phyloP scores from a whole-genome alignment of 768 basidiomycete species.

The Grammothele lineata region DNA sequence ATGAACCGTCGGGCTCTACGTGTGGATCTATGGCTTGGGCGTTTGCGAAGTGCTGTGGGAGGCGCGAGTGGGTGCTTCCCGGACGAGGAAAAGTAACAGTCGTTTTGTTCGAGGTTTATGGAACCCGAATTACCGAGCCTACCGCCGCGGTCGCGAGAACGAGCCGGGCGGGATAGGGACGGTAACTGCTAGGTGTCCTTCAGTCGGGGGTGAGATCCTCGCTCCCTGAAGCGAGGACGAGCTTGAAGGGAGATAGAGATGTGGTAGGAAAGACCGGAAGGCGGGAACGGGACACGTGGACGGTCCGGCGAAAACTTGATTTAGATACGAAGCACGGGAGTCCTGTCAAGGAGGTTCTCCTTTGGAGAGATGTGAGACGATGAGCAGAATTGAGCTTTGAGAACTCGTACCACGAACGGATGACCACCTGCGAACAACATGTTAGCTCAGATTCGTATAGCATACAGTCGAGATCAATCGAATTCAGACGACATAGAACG shows the following conservation, averaged over 20 bases:
- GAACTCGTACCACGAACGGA: constrained; percentile 62
- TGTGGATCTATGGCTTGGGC: constrained; percentile 20
- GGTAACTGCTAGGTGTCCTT: constrained; percentile 44
- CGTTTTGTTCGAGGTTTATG: constrained; percentile 25
- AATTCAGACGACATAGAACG: too few relatives aligned
- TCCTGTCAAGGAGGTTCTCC: constrained; percentile 79
- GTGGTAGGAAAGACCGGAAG: constrained; percentile 2
- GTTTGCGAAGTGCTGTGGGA: constrained; percentile 4
- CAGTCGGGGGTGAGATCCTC: constrained; percentile 60
- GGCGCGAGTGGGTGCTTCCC: constrained; percentile 8
- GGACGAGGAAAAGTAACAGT: constrained; percentile 10
- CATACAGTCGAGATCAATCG: background rate
- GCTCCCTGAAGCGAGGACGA: constrained; percentile 68
- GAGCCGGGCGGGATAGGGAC: constrained; percentile 60
- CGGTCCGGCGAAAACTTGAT: constrained; percentile 7
- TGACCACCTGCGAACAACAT: constrained; percentile 55
- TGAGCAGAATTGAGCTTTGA: background rate
- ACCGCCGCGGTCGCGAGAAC: constrained; percentile 67
- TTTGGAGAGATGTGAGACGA: constrained; percentile 25
- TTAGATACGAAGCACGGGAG: constrained; percentile 9
- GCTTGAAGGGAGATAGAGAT: constrained; percentile 35
- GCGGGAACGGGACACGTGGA: constrained; percentile 5
- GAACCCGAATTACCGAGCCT: constrained; percentile 64
- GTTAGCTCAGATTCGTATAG: constrained; percentile 5
- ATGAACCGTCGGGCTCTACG: constrained; percentile 20